Evolutionary conservation across 2,329 filamentous ascomycete genomes (phyloP).

Genomic region (Talaromyces sp.): DNA sequence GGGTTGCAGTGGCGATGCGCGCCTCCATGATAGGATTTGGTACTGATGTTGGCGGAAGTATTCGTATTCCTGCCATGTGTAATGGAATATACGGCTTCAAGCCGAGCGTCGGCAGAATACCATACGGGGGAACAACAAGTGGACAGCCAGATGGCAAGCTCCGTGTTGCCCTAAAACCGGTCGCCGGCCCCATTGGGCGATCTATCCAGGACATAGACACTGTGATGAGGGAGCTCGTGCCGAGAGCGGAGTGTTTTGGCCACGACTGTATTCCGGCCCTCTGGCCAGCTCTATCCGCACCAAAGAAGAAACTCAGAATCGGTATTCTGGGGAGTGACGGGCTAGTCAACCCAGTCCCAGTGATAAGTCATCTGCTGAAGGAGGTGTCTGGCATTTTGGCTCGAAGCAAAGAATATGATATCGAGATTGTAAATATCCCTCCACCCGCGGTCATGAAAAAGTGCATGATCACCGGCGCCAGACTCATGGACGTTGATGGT

Average conservation of each 20-base stretch:
- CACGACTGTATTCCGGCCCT: conserved; percentile 31
- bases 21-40: conserved; percentile 58
- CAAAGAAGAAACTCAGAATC: conserved; percentile 30
- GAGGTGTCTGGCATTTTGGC: conserved; percentile 35
- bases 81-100: conserved; percentile 45
- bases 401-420: conserved; percentile 26
- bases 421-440: conserved; percentile 58
- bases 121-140: conserved; percentile 44
- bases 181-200: conserved; percentile 19
- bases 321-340: conserved; percentile 39
- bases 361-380: conserved; percentile 34
- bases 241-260: conserved; percentile 47
- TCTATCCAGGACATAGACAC: conserved; percentile 16
- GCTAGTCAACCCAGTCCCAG: conserved; percentile 35
- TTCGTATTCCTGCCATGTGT: conserved; percentile 41
- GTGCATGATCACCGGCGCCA: conserved; percentile 54
- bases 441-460: conserved; percentile 50
- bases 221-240: conserved; percentile 35
- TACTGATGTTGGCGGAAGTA: conserved; percentile 47
- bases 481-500: conserved; percentile 57
- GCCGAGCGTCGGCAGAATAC: conserved; percentile 39
- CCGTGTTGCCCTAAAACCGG: conserved; percentile 43
- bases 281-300: conserved; percentile 27
- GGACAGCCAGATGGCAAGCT: conserved; percentile 44
- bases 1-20: conserved; percentile 54